Evolutionary conservation across 768 basidiomycete species (phyloP).

Genomic region (Phylloporus sp.): DNA sequence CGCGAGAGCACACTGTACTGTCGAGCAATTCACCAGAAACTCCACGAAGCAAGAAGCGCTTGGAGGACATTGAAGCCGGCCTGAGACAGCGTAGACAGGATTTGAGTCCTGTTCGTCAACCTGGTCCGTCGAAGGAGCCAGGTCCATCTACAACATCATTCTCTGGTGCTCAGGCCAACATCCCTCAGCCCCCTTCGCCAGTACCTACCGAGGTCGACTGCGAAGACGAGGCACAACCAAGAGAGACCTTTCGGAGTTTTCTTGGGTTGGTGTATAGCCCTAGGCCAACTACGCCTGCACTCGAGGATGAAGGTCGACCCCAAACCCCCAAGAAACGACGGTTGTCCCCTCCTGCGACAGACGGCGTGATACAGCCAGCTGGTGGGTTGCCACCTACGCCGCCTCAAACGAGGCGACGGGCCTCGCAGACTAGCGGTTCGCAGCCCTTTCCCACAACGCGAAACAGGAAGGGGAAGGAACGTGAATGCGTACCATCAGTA

Average conservation of each 20-base stretch:
- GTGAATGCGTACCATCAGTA: constrained; percentile 5
- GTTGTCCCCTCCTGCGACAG: neutral
- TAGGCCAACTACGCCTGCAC: neutral
- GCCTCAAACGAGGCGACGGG: constrained; percentile 22
- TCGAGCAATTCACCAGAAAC: neutral
- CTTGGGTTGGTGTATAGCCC: constrained; percentile 22
- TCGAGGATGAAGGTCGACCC: constrained; percentile 17
- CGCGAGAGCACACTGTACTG: neutral
- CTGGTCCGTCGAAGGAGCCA: constrained; percentile 4
- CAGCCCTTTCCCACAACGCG: constrained; percentile 2
- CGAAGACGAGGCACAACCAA: constrained; percentile 13
- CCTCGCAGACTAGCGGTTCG: neutral
- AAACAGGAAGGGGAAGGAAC: constrained; percentile 28
- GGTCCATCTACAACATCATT: neutral
- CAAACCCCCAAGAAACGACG: constrained; percentile 24
- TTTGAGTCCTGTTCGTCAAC: constrained; percentile 5
- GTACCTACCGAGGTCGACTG: constrained; percentile 22
- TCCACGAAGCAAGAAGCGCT: constrained; percentile 9
- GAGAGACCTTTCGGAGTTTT: constrained; percentile 18
- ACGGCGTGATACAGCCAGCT: neutral
- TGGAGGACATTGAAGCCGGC: constrained; percentile 15
- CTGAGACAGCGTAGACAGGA: constrained; percentile 15
- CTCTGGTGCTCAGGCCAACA: neutral
- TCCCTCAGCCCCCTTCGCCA: constrained; percentile 25
- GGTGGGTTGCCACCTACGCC: constrained; percentile 21